Evolutionary conservation across 2,329 filamentous ascomycete species (phyloP).

Genomic region (Furcasterigmium sp.): DNA sequence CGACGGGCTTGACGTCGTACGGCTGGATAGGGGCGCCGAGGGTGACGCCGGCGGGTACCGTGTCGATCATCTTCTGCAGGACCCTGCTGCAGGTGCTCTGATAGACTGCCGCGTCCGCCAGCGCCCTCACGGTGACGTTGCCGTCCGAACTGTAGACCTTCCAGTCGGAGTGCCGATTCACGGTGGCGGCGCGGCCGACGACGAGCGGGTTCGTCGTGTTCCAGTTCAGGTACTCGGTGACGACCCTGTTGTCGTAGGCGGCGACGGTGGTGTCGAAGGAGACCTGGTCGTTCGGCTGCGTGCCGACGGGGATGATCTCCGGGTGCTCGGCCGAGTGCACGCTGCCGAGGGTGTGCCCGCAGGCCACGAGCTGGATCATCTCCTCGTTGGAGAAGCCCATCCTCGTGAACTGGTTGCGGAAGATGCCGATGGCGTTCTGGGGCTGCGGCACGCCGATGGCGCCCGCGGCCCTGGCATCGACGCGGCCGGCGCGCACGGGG

Average conservation of each 20-base stretch:
- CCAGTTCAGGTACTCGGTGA: constrained; percentile 50
- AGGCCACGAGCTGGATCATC: constrained; percentile 57
- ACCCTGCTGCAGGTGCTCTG: constrained; percentile 41
- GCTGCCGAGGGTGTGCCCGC: constrained; percentile 56
- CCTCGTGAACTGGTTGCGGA: constrained; percentile 48
- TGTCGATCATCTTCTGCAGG: constrained; percentile 57
- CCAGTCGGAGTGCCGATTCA: constrained; percentile 46
- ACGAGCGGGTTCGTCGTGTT: constrained; percentile 51
- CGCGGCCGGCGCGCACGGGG: constrained; percentile 46
- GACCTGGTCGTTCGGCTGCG: constrained; percentile 35
- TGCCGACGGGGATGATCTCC: constrained; percentile 40
- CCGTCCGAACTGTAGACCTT: constrained; percentile 50
- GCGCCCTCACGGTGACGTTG: constrained; percentile 46
- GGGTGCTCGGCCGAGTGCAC: constrained; percentile 52
- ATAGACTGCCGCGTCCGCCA: constrained; percentile 41
- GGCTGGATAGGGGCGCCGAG: constrained; percentile 48
- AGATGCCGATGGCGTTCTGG: constrained; percentile 46
- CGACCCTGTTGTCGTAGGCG: constrained; percentile 51
- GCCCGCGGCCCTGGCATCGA: constrained; percentile 46
- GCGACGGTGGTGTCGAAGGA: constrained; percentile 42
- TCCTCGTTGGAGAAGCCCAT: constrained; percentile 52
- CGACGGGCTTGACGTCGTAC: constrained; percentile 55
- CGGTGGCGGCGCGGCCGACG: constrained; percentile 39
- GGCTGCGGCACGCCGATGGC: constrained; percentile 49
- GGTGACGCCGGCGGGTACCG: constrained; percentile 44